Base-by-base conservation (phyloP, 768 basidiomycete genomes). In the Boletus rex-veris region DNA sequence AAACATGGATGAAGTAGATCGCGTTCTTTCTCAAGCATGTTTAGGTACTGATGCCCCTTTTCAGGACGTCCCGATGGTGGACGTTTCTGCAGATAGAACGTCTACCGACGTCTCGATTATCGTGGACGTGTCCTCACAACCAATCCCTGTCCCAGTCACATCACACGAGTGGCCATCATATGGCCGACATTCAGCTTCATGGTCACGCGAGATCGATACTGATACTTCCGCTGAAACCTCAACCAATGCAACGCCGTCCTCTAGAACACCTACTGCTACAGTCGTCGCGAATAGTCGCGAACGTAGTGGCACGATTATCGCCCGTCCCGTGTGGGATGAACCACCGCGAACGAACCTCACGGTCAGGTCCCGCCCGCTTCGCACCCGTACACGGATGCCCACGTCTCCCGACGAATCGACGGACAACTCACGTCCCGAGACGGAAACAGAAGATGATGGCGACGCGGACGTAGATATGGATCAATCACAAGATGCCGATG, bases 361-460 rank as follows among this genome's bases (percentile, higher is more conserved):
- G 15, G 52, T 63, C 44, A 62, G 65, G 24, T 65, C 73, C 49
- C 73, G 74, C 41, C 53, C 62, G 18, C 57, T 60, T 55, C 66
- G 74, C 33, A 45, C 66, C 21, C 74, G 70, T 15, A 48, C 62
- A 49, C 59, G 65, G 47, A 56, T 71, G 37, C 64, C 65, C 37
- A 72, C 62, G 5, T 79, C 79, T 1, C 77, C 78, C 6, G 73
- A 75, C 12, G 67, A 71, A 47, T 76, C 76, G 2, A 74, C 76
- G 0, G 75, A 75, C 31, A 79, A 75, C n/a, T 83, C 84, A 0
- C 74, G 85, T 12, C 77, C 84, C 0, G 85, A 88, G 53, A 86
- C 87, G 0, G 89, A 91, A 71, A 86, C 88, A 0, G 90, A 94
- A 65, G 87, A 88, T 46, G 88, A 88, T 43, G 84, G 77, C 24